phyloP scores from a whole-genome alignment of 2,329 filamentous ascomycete genomes.

The Pyrenochaeta sp. region DNA sequence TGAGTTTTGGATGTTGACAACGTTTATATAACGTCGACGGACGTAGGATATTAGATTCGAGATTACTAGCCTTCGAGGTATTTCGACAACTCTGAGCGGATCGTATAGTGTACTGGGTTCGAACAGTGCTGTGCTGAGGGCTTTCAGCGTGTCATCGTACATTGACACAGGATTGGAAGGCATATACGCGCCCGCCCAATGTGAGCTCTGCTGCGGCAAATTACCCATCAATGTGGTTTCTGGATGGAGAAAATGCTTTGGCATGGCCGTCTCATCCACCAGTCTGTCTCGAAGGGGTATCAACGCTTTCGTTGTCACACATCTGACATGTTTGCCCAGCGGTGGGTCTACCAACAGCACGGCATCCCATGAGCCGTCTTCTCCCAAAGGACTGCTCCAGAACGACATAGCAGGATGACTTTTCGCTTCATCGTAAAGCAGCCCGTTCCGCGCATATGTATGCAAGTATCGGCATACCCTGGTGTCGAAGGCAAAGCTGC shows the following conservation, averaged over 20 bases:
- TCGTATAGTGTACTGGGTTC: background rate
- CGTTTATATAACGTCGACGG: slow-evolving; percentile 12
- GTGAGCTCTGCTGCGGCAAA: slow-evolving; percentile 1
- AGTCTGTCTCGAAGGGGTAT: slow-evolving; percentile 1
- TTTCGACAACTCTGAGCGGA: slow-evolving; percentile 3
- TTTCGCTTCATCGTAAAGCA: background rate
- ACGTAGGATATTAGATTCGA: slow-evolving; percentile 6
- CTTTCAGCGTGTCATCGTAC: slow-evolving; percentile 11
- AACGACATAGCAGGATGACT: background rate
- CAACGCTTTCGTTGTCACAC: background rate
- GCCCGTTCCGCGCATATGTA: background rate
- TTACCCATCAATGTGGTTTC: no score
- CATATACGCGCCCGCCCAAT: slow-evolving; percentile 4
- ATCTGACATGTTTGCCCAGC: background rate
- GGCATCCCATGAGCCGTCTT: slow-evolving; percentile 1
- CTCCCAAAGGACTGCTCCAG: background rate
- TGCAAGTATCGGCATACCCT: background rate
- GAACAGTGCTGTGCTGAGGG: background rate
- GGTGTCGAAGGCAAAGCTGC: background rate
- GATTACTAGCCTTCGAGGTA: slow-evolving; percentile 10
- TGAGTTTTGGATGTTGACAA: slow-evolving; percentile 9
- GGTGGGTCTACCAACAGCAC: slow-evolving; percentile 1
- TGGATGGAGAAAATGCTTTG: slow-evolving; percentile 11
- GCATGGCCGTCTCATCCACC: slow-evolving; percentile 8
- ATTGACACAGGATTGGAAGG: slow-evolving; percentile 4